Conservation (phyloP, 148 eudicot genomes). For the Fagopyrum esculentum region DNA sequence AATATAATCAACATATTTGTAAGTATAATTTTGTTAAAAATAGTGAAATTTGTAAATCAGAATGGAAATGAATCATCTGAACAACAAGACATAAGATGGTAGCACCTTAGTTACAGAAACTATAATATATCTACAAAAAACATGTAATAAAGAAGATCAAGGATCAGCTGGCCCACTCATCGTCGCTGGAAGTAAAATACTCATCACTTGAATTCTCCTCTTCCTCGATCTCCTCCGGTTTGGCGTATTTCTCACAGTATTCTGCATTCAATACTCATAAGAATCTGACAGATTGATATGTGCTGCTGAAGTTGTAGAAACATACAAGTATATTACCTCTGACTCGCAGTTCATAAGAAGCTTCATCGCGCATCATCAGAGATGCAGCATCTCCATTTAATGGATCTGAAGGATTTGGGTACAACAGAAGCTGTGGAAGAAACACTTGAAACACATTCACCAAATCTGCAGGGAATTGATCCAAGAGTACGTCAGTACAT, state of each 20-base stretch:
- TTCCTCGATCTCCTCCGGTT: constrained; percentile 55
- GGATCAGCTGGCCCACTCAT: constrained; percentile 61
- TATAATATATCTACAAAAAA: constrained; percentile 1
- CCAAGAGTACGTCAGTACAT: too few relatives aligned
- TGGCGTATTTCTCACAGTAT: constrained; percentile 69
- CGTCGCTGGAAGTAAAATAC: constrained; percentile 55
- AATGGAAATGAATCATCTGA: too few relatives aligned
- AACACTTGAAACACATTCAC: constrained; percentile 91
- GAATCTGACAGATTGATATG: neutral
- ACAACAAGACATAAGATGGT: too few relatives aligned
- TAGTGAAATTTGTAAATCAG: too few relatives aligned
- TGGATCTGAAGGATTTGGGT: constrained; percentile 93
- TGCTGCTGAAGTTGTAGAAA: neutral
- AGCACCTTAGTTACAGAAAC: neutral
- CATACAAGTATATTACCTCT: constrained; percentile 39
- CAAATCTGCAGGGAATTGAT: constrained; percentile 37
- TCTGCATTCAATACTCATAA: constrained; percentile 29
- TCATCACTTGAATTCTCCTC: constrained; percentile 55
- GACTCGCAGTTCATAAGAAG: constrained; percentile 66
- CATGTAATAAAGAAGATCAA: constrained; percentile 12
- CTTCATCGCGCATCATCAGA: constrained; percentile 70
- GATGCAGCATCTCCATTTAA: constrained; percentile 90
- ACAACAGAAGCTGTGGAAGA: constrained; percentile 82
- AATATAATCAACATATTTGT: too few relatives aligned
- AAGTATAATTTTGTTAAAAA: too few relatives aligned